A percentile compares a stretch with the other conserved stretches of the same genome.
phyloP scores from a whole-genome alignment of 768 basidiomycete species.

The Pleurotus eryngii region DNA sequence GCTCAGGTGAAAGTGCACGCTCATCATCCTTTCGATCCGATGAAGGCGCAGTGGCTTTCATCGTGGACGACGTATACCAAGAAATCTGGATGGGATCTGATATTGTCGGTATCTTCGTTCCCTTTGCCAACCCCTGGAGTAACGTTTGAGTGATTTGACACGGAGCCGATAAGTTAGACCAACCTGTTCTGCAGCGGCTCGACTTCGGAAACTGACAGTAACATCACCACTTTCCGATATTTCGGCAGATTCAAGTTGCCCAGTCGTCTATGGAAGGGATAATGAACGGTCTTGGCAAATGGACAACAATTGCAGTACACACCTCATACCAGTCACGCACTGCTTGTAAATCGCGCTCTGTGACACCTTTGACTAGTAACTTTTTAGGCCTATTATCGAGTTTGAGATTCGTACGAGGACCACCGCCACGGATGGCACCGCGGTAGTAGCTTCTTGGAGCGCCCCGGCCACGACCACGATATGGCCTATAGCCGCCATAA shows the following conservation, averaged over 20 bases:
- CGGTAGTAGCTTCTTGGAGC: conserved; percentile 56
- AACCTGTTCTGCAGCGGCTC: conserved; percentile 77
- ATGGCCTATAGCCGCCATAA: conserved; percentile 54
- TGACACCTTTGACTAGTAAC: conserved; percentile 69
- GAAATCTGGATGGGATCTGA: conserved; percentile 58
- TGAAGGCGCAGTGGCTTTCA: conserved; percentile 13
- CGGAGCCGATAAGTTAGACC: background rate
- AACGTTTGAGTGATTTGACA: conserved; percentile 10
- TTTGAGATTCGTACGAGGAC: conserved; percentile 74
- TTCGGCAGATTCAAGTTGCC: conserved; percentile 68
- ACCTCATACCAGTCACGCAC: conserved; percentile 87
- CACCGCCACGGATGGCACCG: conserved; percentile 61
- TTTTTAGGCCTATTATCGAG: conserved; percentile 87
- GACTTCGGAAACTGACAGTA: conserved; percentile 67
- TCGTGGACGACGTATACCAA: conserved; percentile 45
- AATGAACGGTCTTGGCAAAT: conserved; percentile 3
- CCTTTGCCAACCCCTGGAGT: conserved; percentile 68
- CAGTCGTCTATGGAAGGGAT: conserved; percentile 47
- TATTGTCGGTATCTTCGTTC: conserved; percentile 59
- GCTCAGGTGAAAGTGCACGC: conserved; percentile 19
- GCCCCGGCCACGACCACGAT: conserved; percentile 66
- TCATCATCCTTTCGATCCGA: conserved; percentile 12
- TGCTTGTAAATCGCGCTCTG: conserved; percentile 47
- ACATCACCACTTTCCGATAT: conserved; percentile 51
- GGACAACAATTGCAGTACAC: conserved; percentile 10